phyloP scores from a whole-genome alignment of 2,329 filamentous ascomycete species.

The Colletotrichum spinosum region DNA sequence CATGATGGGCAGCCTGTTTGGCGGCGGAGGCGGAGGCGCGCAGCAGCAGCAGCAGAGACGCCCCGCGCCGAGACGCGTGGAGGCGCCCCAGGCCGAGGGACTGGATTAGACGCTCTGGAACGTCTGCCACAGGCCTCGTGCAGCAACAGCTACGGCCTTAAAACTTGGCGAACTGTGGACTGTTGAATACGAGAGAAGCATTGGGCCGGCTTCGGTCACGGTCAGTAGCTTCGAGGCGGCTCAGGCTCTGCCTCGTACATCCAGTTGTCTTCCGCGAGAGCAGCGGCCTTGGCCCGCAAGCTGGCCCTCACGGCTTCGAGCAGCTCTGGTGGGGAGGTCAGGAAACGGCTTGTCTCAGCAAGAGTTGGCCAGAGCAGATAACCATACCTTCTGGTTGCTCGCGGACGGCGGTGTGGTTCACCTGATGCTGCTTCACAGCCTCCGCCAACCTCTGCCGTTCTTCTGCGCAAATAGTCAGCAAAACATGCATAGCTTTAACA shows the following conservation, averaged over 20 bases:
- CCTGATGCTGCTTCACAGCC: conserved; percentile 70
- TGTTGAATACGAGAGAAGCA: conserved; percentile 31
- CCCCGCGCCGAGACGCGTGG: conserved; percentile 56
- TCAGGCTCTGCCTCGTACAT: conserved; percentile 82
- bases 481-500: conserved; percentile 36
- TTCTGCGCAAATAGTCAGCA: conserved; percentile 51
- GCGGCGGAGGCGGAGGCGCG: conserved; percentile 71
- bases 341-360: background rate
- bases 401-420: conserved; percentile 64
- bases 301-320: conserved; percentile 77
- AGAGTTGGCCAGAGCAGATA: background rate
- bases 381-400: conserved; percentile 64
- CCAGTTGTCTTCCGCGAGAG: conserved; percentile 87
- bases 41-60: conserved; percentile 50
- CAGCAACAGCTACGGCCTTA: background rate
- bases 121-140: conserved; percentile 3
- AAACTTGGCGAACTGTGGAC: conserved; percentile 6
- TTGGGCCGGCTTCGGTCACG: conserved; percentile 17
- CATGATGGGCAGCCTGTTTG: conserved; percentile 97
- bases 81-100: conserved; percentile 67
- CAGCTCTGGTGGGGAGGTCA: conserved; percentile 64
- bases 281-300: conserved; percentile 77
- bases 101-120: conserved; percentile 61
- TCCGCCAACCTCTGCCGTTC: conserved; percentile 71
- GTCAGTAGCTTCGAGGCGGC: conserved; percentile 53